A percentile compares a stretch with the other conserved stretches of the same genome.
phyloP scores from a whole-genome alignment of 768 basidiomycete genomes.

The Tephrocybe sp. region DNA sequence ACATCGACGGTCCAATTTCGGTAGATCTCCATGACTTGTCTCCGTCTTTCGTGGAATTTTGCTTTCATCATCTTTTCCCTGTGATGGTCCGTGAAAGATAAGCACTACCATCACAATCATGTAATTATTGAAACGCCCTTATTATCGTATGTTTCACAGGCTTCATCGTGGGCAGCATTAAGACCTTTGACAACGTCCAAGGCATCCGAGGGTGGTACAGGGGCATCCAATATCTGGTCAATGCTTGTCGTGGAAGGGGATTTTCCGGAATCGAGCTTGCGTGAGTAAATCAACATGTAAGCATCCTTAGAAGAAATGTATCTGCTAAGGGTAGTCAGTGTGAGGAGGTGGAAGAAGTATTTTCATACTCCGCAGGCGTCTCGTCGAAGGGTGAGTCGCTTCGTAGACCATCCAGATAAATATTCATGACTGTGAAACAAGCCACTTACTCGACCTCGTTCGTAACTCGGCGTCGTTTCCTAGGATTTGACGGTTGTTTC shows the following conservation, averaged over 20 bases:
- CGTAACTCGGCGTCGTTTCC: conserved; percentile 53
- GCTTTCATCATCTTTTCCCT: conserved; percentile 43
- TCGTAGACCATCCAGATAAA: background rate
- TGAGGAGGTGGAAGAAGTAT: background rate
- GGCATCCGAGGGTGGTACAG: conserved; percentile 52
- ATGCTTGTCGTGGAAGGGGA: background rate
- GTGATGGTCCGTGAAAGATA: background rate
- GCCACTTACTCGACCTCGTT: conserved; percentile 48
- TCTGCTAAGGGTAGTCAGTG: conserved; percentile 22
- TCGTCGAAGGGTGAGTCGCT: background rate
- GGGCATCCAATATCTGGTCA: background rate
- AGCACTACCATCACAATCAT: background rate
- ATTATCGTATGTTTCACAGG: conserved; percentile 44
- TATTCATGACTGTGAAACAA: background rate
- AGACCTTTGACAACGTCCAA: conserved; percentile 47
- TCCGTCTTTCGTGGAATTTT: conserved; percentile 48
- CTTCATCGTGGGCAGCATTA: conserved; percentile 54
- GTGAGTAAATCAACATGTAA: conserved; percentile 92
- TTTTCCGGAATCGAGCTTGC: conserved; percentile 25
- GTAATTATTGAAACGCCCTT: conserved; percentile 34
- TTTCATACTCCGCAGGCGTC: conserved; percentile 2
- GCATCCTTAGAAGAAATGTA: conserved; percentile 78
- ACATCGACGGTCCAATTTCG: conserved; percentile 54
- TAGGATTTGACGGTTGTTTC: conserved; percentile 35
- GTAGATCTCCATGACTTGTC: conserved; percentile 59